Evolutionary conservation across 768 basidiomycete genomes (phyloP).

Genomic region (Russula brevipes): DNA sequence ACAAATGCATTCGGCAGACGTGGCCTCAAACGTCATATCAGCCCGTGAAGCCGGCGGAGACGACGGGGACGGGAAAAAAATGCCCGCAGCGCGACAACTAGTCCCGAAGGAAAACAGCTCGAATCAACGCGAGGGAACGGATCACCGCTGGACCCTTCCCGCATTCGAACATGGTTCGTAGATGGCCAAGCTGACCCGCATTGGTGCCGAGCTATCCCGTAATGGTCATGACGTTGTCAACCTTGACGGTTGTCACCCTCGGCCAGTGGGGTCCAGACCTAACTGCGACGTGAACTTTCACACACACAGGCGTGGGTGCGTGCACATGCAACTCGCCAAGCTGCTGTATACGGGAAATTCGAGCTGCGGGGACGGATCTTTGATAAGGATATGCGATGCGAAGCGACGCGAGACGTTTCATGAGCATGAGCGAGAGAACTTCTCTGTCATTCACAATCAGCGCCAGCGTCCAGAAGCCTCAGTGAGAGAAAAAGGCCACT

Average conservation of each 20-base stretch:
- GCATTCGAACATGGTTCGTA: neutral
- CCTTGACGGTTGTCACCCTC: neutral
- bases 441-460: neutral
- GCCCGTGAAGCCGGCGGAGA: neutral
- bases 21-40: neutral
- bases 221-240: neutral
- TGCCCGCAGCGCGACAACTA: no score
- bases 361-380: neutral
- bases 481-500: slow-evolving; percentile 5
- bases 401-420: neutral
- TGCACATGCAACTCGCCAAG: neutral
- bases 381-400: neutral
- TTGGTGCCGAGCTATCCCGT: neutral
- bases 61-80: neutral
- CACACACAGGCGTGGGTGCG: neutral
- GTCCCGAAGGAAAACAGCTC: neutral
- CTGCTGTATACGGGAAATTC: neutral
- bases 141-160: neutral
- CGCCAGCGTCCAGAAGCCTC: neutral
- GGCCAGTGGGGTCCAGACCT: neutral
- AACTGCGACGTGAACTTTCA: neutral
- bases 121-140: neutral
- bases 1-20: neutral
- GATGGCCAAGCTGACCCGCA: neutral
- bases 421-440: neutral